Base-by-base conservation (phyloP, 2,329 filamentous ascomycete species). In the Ascochyta viciae-villosae region DNA sequence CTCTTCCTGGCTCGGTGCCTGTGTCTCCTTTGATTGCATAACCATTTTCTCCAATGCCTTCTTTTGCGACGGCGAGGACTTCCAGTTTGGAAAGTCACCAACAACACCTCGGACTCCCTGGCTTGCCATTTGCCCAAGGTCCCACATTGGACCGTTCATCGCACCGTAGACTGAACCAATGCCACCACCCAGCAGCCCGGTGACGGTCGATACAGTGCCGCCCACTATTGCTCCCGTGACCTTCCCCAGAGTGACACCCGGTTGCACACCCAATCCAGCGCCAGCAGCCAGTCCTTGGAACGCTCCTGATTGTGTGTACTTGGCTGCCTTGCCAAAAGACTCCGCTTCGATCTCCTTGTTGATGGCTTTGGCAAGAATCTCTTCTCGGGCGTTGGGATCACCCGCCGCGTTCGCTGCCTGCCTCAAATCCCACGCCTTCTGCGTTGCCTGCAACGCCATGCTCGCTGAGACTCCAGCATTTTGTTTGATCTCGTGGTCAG, bases 281-380 rank as follows among this genome's bases (percentile, higher is more conserved):
- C 75, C 75, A 44, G 74, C 75, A 10, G 74, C 71, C 3, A 77
- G 68, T 0, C 75, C 75, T 53, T 77, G 75, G 51, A 77, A 77
- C 4, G 74, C 65, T 22, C 75, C 75, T 1, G 73, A 74, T 26
- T 69, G 72, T 2, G 73, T 71, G 26, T 77, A 77, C 34, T 77
- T 77, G 15, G 75, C 75, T 22, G 75, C 73, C 51, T 77, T 77
- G 29, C 75, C 75, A 46, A 77, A 77, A 0, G 73, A 76, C 45
- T 77, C 75, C 2, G 75, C 75, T 60, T 77, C 74, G 38, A 77
- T 76, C 41, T 76, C 73, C 50, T 75, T 76, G 57, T 77, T 74
- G 58, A 77, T 68, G 19, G 75, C 75, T 60, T 76, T 73, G 2
- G 72, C 74, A 8, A 77, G 68, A 15, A 75, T 73, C 50, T 75